phyloP scores from a whole-genome alignment of 257 asterid species.

The Plantago elongata region DNA sequence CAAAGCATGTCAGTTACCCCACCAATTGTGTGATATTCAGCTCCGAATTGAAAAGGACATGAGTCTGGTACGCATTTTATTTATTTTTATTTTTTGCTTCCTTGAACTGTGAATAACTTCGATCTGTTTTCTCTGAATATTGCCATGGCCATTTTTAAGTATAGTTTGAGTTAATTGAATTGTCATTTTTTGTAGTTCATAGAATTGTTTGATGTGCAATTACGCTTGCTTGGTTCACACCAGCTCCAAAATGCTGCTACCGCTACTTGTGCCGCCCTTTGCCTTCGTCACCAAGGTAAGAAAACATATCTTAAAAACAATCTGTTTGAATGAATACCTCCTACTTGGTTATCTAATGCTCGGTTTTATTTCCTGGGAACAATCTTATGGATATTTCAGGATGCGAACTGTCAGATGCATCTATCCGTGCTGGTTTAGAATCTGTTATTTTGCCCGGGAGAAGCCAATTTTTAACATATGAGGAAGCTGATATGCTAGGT shows the following conservation, averaged over 20 bases:
- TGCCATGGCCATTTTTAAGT: background rate
- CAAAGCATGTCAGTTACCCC: conserved; percentile 37
- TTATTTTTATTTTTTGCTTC: conserved; percentile 12
- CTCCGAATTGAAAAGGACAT: conserved; percentile 55
- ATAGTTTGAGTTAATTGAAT: conserved; percentile 9
- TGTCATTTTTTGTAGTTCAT: conserved; percentile 37
- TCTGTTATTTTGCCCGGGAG: conserved; percentile 67
- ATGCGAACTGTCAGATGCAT: conserved; percentile 56
- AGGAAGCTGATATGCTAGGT: conserved; percentile 65
- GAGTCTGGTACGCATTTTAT: conserved; percentile 41
- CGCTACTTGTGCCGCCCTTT: conserved; percentile 83
- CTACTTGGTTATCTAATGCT: conserved; percentile 8
- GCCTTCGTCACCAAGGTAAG: conserved; percentile 79
- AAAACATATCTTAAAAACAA: background rate
- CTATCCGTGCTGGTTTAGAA: conserved; percentile 80
- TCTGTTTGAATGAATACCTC: conserved; percentile 4
- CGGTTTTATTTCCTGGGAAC: conserved; percentile 1
- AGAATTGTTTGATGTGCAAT: conserved; percentile 57
- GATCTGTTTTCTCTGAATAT: conserved; percentile 3
- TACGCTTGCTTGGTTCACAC: conserved; percentile 77
- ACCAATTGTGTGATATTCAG: conserved; percentile 68
- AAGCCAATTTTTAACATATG: conserved; percentile 62
- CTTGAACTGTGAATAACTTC: background rate
- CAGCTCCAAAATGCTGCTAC: conserved; percentile 91
- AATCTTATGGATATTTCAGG: conserved; percentile 40